These are phyloP conservation scores for Cryptococcus neoformans DNA, from an alignment of 1,284 basidiomycete genomes.

Conservation along the genomic window DNA sequence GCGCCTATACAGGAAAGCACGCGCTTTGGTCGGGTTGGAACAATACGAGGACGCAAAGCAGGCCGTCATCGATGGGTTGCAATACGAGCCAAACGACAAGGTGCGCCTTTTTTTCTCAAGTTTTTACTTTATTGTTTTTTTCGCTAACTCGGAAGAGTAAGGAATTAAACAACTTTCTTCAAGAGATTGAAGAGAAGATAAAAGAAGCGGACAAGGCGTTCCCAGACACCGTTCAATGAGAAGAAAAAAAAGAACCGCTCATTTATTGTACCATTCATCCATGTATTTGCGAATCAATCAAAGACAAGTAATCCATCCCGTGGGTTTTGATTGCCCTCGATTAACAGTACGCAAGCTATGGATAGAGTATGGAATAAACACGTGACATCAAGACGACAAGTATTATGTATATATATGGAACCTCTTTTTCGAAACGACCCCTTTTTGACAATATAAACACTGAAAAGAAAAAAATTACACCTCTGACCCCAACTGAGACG, in stretches of 20 bases:
- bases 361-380: no score
- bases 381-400: no score
- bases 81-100: slow-evolving; percentile 81
- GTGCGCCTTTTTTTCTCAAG: slow-evolving; percentile 51
- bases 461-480: no score
- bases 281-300: no score
- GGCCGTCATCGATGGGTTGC: slow-evolving; percentile 74
- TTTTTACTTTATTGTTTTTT: background rate
- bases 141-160: background rate
- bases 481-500: background rate
- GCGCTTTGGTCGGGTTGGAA: slow-evolving; percentile 72
- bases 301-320: no score
- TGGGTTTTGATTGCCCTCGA: no score
- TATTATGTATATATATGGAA: no score
- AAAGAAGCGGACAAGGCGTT: slow-evolving; percentile 15
- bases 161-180: slow-evolving; percentile 41
- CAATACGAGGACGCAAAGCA: slow-evolving; percentile 74
- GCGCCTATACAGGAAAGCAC: slow-evolving; percentile 23
- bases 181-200: slow-evolving; percentile 38
- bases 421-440: no score
- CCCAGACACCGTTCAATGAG: background rate
- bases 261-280: no score
- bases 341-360: no score
- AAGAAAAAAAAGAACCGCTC: no score
- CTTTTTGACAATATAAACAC: no score